Percentiles rank a stretch among this genome's conserved stretches.
These are phyloP conservation scores for Pseudotsuga menziesii DNA, from an alignment of 75 land plant genomes.

Conservation along the genomic window DNA sequence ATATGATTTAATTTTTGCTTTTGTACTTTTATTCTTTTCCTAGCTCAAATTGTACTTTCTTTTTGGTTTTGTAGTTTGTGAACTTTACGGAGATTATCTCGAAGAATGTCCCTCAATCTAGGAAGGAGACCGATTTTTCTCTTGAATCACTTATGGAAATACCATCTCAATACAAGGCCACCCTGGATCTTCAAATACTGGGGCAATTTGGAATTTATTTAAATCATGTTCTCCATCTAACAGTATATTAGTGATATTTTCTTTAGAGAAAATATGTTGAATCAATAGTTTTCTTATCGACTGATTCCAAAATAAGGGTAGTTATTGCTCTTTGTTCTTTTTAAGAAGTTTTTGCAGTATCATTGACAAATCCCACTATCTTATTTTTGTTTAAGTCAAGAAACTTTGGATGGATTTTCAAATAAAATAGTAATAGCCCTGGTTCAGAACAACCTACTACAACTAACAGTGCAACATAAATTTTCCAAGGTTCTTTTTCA, in stretches of 20 bases:
- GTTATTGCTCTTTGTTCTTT: neutral
- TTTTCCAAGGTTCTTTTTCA: neutral
- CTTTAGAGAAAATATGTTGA: no score
- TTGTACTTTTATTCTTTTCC: neutral
- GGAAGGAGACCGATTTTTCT: constrained; percentile 78
- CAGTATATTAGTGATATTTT: neutral
- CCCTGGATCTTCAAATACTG: constrained; percentile 53
- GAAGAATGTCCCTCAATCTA: constrained; percentile 32
- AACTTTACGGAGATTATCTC: constrained; percentile 89
- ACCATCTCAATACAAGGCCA: constrained; percentile 88
- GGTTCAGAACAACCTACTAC: neutral
- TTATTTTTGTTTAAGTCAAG: neutral
- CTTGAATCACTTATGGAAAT: constrained; percentile 89
- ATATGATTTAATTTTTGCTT: neutral
- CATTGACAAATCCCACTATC: neutral
- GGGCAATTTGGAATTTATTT: constrained; percentile 30
- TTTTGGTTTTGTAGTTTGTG: constrained; percentile 62
- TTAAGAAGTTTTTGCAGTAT: neutral
- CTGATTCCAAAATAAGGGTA: neutral
- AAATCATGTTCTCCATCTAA: neutral
- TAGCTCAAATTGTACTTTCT: neutral
- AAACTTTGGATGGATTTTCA: neutral
- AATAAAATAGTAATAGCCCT: neutral
- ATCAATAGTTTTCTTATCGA: neutral
- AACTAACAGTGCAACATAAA: neutral